phyloP scores from a whole-genome alignment of 148 eudicot genomes.

The Rhododendron griersonianum region DNA sequence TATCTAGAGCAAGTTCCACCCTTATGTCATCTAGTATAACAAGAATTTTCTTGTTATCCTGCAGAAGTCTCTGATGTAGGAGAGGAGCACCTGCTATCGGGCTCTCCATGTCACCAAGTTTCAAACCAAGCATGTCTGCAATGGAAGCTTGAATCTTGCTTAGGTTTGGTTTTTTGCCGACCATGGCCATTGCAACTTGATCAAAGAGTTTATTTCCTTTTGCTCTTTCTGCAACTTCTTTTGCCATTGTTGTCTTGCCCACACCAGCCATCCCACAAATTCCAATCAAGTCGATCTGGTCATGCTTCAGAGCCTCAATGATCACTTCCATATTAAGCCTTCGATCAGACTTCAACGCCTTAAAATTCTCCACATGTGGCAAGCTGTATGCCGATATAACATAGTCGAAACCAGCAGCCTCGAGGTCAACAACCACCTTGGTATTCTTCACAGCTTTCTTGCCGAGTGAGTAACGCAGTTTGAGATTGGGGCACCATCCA shows the following conservation, averaged over 20 bases:
- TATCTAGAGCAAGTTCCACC: not conserved
- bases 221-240: not conserved
- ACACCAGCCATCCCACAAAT: slow-evolving; percentile 20
- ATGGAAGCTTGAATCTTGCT: slow-evolving; percentile 31
- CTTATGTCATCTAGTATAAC: not conserved
- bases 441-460: not conserved
- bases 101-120: slow-evolving; percentile 8
- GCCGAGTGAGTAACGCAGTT: slow-evolving; percentile 2
- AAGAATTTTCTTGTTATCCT: not conserved
- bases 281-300: not conserved
- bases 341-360: slow-evolving; percentile 27
- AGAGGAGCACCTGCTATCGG: not conserved
- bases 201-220: slow-evolving; percentile 20
- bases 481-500: not conserved
- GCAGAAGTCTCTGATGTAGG: not conserved
- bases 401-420: not conserved
- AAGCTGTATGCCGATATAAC: not conserved
- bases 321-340: slow-evolving; percentile 1
- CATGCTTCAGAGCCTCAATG: slow-evolving; percentile 7
- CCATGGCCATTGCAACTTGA: slow-evolving; percentile 35
- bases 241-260: slow-evolving; percentile 17
- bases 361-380: slow-evolving; percentile 20
- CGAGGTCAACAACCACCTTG: not conserved
- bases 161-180: slow-evolving; percentile 22
- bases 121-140: slow-evolving; percentile 35